A percentile compares a stretch with the other conserved stretches of the same genome.
phyloP scores from a whole-genome alignment of 148 eudicot genomes.

The Rhododendron simsii region DNA sequence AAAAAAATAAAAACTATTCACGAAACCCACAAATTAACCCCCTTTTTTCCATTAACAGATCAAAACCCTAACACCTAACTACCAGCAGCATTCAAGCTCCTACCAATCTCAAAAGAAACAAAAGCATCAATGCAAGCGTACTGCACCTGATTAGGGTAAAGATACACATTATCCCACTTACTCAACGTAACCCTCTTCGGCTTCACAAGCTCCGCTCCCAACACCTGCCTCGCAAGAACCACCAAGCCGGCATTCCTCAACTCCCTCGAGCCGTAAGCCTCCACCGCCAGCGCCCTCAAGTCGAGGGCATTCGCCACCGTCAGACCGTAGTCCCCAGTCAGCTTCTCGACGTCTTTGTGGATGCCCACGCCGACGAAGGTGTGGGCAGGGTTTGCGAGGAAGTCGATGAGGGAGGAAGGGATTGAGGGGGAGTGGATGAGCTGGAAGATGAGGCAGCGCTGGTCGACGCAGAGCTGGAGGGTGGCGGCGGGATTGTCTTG shows the following conservation, averaged over 20 bases:
- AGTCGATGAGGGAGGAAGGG: conserved; percentile 6
- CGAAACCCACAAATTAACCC: too few species aligned
- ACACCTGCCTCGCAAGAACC: conserved; percentile 18
- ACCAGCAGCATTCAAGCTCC: conserved; percentile 15
- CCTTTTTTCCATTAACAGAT: neutral
- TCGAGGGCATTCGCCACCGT: neutral
- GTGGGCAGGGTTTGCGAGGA: neutral
- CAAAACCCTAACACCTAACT: neutral
- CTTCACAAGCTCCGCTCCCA: conserved; percentile 43
- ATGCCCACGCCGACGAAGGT: conserved; percentile 4
- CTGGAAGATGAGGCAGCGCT: conserved; percentile 30
- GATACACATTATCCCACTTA: conserved; percentile 44
- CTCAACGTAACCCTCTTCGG: conserved; percentile 49
- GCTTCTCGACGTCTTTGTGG: neutral
- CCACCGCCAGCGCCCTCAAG: neutral
- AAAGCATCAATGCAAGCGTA: conserved; percentile 55
- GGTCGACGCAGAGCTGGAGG: conserved; percentile 30
- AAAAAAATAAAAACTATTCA: too few species aligned
- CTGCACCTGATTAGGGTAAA: conserved; percentile 33
- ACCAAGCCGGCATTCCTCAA: conserved; percentile 3
- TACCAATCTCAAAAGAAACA: conserved; percentile 34
- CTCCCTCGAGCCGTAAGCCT: neutral
- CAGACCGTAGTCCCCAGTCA: neutral
- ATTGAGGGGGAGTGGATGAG: conserved; percentile 16
- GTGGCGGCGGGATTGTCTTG: conserved; percentile 26